Percentiles rank a stretch among this genome's conserved stretches.
Evolutionary conservation across 176 grass and related monocot species (phyloP).

Genomic region (Phyllostachys edulis): DNA sequence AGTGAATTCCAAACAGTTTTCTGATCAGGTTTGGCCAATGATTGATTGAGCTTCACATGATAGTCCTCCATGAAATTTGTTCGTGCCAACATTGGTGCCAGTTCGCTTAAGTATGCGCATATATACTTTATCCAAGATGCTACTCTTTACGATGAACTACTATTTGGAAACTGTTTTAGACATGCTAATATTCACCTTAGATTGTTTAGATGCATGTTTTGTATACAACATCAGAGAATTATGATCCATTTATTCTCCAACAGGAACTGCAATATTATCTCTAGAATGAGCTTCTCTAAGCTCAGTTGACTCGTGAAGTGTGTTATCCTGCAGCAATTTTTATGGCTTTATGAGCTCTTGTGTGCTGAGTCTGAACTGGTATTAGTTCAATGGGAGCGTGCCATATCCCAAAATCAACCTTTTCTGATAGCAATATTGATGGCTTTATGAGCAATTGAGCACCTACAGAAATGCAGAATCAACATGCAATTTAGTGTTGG

Average conservation of each 20-base stretch:
- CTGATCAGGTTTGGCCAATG: neutral
- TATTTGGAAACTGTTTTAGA: neutral
- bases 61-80: neutral
- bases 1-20: neutral
- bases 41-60: conserved; percentile 1
- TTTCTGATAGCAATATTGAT: neutral
- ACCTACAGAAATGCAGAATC: neutral
- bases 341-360: neutral
- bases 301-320: neutral
- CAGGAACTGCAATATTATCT: neutral
- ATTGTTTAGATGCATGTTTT: neutral
- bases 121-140: neutral
- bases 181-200: neutral
- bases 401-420: conserved; percentile 13
- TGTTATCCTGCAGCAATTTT: neutral
- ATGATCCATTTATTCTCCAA: neutral
- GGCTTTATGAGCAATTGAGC: neutral
- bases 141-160: neutral
- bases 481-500: neutral
- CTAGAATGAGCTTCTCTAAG: neutral
- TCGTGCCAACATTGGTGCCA: neutral
- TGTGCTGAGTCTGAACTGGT: neutral
- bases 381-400: neutral
- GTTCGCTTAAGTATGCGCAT: too few relatives aligned
- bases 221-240: neutral